Conservation (phyloP, 2,329 filamentous ascomycete species). For the Diaporthe aspalathi region DNA sequence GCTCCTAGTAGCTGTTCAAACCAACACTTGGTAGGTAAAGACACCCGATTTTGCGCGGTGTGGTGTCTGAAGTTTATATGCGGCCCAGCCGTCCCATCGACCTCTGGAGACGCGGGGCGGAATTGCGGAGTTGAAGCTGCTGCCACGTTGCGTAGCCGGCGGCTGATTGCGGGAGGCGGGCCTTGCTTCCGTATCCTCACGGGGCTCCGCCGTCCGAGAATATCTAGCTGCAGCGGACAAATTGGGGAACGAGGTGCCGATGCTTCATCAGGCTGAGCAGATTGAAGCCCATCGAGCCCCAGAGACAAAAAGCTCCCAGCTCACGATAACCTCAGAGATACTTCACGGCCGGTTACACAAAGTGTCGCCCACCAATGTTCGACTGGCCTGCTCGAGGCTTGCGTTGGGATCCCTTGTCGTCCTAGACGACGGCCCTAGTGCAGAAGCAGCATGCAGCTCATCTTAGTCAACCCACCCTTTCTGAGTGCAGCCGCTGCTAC, state of each 20-base stretch:
- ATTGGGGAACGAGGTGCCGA: neutral
- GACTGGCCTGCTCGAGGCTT: neutral
- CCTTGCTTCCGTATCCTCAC: slow-evolving; percentile 33
- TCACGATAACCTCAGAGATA: slow-evolving; percentile 29
- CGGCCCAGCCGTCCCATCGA: neutral
- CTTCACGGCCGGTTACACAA: slow-evolving; percentile 1
- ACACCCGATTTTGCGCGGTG: neutral
- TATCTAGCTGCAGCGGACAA: slow-evolving; percentile 6
- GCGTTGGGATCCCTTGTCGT: slow-evolving; percentile 1
- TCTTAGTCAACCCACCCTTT: slow-evolving; percentile 28
- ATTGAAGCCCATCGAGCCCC: neutral
- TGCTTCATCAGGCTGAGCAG: slow-evolving; percentile 1
- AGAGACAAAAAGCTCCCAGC: slow-evolving; percentile 1
- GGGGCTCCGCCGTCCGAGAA: slow-evolving; percentile 23
- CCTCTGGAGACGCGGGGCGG: slow-evolving; percentile 21
- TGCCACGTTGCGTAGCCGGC: slow-evolving; percentile 23
- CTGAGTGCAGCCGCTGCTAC: slow-evolving; percentile 4
- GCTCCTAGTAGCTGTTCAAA: neutral
- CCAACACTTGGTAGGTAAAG: slow-evolving; percentile 9
- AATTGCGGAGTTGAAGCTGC: slow-evolving; percentile 24
- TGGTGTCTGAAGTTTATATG: slow-evolving; percentile 21
- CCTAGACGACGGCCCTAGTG: slow-evolving; percentile 14
- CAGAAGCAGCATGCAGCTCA: slow-evolving; percentile 34
- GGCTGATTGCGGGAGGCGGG: slow-evolving; percentile 35
- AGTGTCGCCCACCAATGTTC: neutral